Conservation (phyloP, 2,329 filamentous ascomycete genomes). For the Tolypocladium album region DNA sequence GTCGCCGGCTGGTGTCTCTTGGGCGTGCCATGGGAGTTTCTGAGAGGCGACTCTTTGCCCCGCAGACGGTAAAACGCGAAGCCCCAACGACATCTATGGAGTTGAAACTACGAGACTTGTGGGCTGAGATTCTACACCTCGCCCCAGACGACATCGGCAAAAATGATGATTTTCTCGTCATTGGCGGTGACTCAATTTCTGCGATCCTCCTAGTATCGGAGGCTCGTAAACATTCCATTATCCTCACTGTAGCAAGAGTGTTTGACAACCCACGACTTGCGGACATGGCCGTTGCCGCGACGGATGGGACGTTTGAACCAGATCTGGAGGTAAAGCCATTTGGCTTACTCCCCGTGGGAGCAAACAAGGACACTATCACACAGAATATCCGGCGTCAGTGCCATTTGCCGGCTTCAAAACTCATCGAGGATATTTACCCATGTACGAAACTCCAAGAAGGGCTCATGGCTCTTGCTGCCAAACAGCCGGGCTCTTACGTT, state of each 20-base stretch:
- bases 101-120: conserved; percentile 5
- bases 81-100: neutral
- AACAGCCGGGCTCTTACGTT: neutral
- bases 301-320: neutral
- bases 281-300: neutral
- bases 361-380: neutral
- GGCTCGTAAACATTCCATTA: neutral
- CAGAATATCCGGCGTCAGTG: neutral
- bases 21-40: neutral
- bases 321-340: neutral
- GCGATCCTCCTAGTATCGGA: neutral
- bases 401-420: neutral
- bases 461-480: neutral
- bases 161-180: neutral
- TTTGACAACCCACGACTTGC: neutral
- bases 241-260: neutral
- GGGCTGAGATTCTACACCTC: conserved; percentile 6
- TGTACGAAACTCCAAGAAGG: neutral
- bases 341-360: neutral
- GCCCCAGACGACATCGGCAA: conserved; percentile 2
- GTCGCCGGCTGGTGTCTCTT: neutral
- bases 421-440: neutral
- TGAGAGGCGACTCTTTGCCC: neutral
- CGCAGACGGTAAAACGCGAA: conserved; percentile 5
- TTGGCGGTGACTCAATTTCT: neutral